phyloP scores from a whole-genome alignment of 129 eudicot species.

The Flaveria brownii region DNA sequence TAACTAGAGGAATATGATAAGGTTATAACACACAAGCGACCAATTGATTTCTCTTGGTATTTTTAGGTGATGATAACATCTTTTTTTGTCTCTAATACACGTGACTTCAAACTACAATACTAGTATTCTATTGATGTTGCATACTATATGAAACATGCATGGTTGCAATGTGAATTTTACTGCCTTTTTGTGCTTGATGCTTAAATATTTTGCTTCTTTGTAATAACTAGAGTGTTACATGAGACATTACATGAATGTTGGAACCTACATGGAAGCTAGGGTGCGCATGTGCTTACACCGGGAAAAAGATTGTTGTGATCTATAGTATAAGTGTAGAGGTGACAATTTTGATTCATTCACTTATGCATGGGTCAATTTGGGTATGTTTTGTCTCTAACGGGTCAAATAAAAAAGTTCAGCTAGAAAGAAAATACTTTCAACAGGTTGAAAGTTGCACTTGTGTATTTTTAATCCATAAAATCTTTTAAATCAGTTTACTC shows the following conservation, averaged over 20 bases:
- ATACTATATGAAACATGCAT: not conserved
- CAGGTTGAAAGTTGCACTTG: not conserved
- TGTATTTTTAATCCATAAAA: not conserved
- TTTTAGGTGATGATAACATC: slow-evolving; percentile 10
- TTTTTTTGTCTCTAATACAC: slow-evolving; percentile 18
- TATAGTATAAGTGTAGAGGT: not conserved
- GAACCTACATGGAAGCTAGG: slow-evolving; percentile 7
- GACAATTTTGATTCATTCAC: not conserved
- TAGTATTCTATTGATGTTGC: slow-evolving; percentile 12
- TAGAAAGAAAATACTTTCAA: not conserved
- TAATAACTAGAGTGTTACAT: not conserved
- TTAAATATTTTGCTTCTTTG: slow-evolving; percentile 7
- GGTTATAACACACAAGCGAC: slow-evolving; percentile 18
- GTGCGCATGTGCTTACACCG: not conserved
- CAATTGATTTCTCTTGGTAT: not conserved
- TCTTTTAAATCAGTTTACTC: not conserved
- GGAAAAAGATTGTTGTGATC: not conserved
- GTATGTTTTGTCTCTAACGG: not conserved
- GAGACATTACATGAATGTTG: slow-evolving; percentile 3
- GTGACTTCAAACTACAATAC: slow-evolving; percentile 22
- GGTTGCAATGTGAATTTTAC: not conserved
- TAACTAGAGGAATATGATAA: slow-evolving; percentile 12
- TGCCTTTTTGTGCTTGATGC: not conserved
- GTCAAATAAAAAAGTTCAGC: not conserved
- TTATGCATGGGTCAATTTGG: not conserved